Evolutionary conservation across 495 filamentous ascomycete genomes (phyloP).

Genomic region (Halenospora varia): DNA sequence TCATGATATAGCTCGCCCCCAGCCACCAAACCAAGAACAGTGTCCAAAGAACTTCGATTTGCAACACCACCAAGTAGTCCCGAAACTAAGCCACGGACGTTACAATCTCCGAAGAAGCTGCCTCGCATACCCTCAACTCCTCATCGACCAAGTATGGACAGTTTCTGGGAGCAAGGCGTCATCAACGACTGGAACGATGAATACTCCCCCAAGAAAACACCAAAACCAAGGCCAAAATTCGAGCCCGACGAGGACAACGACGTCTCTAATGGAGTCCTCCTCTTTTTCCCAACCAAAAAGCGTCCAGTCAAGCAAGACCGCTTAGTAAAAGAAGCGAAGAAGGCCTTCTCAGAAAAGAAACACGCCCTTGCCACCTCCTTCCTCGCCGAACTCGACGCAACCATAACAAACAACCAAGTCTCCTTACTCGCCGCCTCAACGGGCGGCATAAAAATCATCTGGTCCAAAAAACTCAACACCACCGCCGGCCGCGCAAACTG

Average conservation of each 20-base stretch:
- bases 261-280: slow-evolving; percentile 4
- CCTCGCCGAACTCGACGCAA: slow-evolving; percentile 66
- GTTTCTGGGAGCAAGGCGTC: slow-evolving; percentile 74
- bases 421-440: slow-evolving; percentile 52
- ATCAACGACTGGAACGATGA: slow-evolving; percentile 82
- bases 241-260: slow-evolving; percentile 6
- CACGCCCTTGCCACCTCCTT: slow-evolving; percentile 63
- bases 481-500: slow-evolving; percentile 88
- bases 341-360: slow-evolving; percentile 65
- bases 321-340: slow-evolving; percentile 42
- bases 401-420: slow-evolving; percentile 61
- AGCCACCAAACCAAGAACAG: slow-evolving; percentile 31
- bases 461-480: slow-evolving; percentile 79
- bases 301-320: slow-evolving; percentile 17
- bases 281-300: slow-evolving; percentile 13
- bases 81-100: slow-evolving; percentile 5
- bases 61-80: slow-evolving; percentile 14
- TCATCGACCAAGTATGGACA: slow-evolving; percentile 64
- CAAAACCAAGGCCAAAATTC: slow-evolving; percentile 17
- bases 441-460: slow-evolving; percentile 74
- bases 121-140: slow-evolving; percentile 27
- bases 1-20: slow-evolving; percentile 9
- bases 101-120: slow-evolving; percentile 27
- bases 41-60: slow-evolving; percentile 29
- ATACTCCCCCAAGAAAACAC: slow-evolving; percentile 58